phyloP scores from a whole-genome alignment of 176 grass and related monocot species.

The Neostapfia colusana region DNA sequence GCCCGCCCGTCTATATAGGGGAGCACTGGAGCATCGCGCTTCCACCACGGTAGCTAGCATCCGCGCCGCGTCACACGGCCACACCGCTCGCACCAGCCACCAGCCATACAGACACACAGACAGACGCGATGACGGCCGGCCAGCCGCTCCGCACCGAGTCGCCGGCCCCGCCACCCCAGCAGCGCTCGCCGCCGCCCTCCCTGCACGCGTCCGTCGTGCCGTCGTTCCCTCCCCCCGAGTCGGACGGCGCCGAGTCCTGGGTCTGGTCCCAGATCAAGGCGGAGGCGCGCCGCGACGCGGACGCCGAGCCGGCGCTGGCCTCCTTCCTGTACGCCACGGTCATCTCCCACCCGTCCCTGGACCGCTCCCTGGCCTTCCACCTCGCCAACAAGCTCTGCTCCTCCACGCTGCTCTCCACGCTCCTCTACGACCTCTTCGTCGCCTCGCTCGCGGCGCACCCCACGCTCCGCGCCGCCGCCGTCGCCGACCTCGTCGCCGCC shows the following conservation, averaged over 20 bases:
- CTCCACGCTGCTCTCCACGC: constrained; percentile 80
- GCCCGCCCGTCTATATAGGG: background rate
- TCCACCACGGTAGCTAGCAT: background rate
- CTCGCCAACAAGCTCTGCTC: constrained; percentile 98
- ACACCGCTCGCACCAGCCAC: background rate
- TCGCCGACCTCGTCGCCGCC: constrained; percentile 73
- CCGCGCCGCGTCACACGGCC: background rate
- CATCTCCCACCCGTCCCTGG: constrained; percentile 76
- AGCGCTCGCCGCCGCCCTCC: background rate
- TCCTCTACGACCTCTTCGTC: constrained; percentile 90
- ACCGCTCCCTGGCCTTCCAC: constrained; percentile 79
- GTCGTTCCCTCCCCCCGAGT: constrained; percentile 68
- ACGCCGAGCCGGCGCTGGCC: constrained; percentile 81
- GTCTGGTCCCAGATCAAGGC: constrained; percentile 93
- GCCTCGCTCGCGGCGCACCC: constrained; percentile 57
- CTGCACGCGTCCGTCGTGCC: constrained; percentile 46
- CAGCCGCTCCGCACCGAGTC: constrained; percentile 32
- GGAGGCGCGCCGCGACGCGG: constrained; percentile 73
- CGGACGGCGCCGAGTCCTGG: constrained; percentile 70
- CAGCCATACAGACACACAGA: background rate
- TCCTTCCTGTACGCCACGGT: constrained; percentile 91
- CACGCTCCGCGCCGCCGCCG: constrained; percentile 52
- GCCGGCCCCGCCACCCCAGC: background rate
- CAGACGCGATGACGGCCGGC: constrained; percentile 45
- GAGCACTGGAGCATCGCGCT: background rate